Evolutionary conservation across 2,329 filamentous ascomycete species (phyloP), one percentile per base, ranked within the genome.

Genomic region (Chaetothyriales sp.): DNA sequence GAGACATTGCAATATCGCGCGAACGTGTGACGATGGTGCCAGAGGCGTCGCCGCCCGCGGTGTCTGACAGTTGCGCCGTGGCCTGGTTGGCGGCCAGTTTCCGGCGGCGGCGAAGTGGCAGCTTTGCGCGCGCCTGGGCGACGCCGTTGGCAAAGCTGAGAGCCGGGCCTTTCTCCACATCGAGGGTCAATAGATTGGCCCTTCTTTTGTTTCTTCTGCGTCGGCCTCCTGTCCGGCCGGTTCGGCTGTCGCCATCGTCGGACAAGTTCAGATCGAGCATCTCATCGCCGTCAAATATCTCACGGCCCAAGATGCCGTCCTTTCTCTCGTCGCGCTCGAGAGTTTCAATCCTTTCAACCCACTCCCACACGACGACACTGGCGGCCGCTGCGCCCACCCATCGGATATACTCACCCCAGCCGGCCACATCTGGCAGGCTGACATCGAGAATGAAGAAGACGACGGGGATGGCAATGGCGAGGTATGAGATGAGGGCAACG

Each of bases 301-400:
- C 89, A 57, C 89, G 76, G 2, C 89, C 89, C 1, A 95, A 70
- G 51, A 95, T 94, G 0, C 89, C 89, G 61, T 94, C 89, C 68
- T 94, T 94, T 68, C 89, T 88, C 66, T 95, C 89, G 66, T 95
- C 89, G 59, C 89, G 80, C 70, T 95, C 89, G 55, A 95, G 69
- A 0, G 89, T 87, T 66, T 95, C 89, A 47, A 95, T 95, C 22
- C 89, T 79, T 67, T 95, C 89, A 2, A 95, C 89, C 89, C 89
- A 95, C 67, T 95, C 89, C 89, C 89, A 95, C 1, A 95, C 89
- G 19, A 95, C 86, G n/a, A 95, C 89, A 68, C 88, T 94, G 25
- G 89, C 89, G 1, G 89, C 89, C 0, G 89, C 89, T 1, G 89
- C 89, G 47, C 89, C 89, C n/a, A 95, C 89, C 89, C 89, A 95